Conservation (phyloP, 768 basidiomycete genomes). For the Tylopilus felleus region DNA sequence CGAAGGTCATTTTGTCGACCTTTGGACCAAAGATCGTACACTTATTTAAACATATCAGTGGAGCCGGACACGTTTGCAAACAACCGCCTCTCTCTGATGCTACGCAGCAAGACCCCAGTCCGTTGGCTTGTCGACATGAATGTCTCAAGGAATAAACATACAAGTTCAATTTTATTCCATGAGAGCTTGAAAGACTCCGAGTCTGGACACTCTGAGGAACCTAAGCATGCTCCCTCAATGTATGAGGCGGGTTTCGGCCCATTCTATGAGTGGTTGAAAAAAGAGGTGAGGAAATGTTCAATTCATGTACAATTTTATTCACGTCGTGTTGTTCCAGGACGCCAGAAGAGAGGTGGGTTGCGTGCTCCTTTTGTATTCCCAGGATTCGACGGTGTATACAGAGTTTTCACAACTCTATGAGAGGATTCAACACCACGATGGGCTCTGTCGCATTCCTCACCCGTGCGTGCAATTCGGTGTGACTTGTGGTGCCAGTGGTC, state of each 20-base stretch:
- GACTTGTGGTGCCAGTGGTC: background rate
- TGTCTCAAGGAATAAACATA: slow-evolving; percentile 13
- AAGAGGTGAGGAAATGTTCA: slow-evolving; percentile 11
- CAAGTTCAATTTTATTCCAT: slow-evolving; percentile 20
- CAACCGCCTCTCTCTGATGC: slow-evolving; percentile 31
- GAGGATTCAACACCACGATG: slow-evolving; percentile 21
- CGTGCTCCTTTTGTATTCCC: background rate
- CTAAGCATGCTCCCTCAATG: slow-evolving; percentile 21
- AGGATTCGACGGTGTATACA: background rate
- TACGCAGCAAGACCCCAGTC: slow-evolving; percentile 23
- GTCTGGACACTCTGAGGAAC: slow-evolving; percentile 19
- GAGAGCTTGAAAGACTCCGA: slow-evolving; percentile 26
- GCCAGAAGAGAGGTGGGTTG: slow-evolving; percentile 17
- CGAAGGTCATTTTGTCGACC: slow-evolving; percentile 25
- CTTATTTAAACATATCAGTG: slow-evolving; percentile 18
- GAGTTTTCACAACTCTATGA: slow-evolving; percentile 26
- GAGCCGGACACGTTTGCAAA: slow-evolving; percentile 32
- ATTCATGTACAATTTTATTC: background rate
- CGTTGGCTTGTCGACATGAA: slow-evolving; percentile 20
- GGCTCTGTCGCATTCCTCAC: slow-evolving; percentile 23
- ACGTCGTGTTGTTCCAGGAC: slow-evolving; percentile 10
- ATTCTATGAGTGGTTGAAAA: slow-evolving; percentile 24
- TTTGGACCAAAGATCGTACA: background rate
- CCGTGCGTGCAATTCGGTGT: slow-evolving; percentile 7
- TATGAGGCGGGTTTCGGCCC: slow-evolving; percentile 19